phyloP scores from a whole-genome alignment of 1,139 yeast species.

The Saccharomyces hybrid region DNA sequence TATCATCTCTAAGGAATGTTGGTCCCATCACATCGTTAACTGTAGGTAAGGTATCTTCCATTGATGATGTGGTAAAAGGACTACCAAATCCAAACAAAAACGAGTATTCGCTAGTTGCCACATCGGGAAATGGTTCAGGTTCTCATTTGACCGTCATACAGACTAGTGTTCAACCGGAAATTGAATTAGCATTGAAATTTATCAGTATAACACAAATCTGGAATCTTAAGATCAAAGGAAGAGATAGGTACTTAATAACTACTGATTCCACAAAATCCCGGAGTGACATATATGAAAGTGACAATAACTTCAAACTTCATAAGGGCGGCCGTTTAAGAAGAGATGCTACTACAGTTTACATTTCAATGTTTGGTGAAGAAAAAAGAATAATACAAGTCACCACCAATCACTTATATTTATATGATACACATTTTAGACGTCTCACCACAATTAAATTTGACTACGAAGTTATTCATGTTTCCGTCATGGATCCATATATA shows the following conservation, averaged over 20 bases:
- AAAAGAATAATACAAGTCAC: slow-evolving; percentile 69
- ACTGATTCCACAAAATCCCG: slow-evolving; percentile 58
- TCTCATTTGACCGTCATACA: slow-evolving; percentile 53
- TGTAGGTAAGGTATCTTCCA: slow-evolving; percentile 50
- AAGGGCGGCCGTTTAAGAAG: slow-evolving; percentile 58
- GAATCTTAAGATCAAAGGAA: slow-evolving; percentile 43
- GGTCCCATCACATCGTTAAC: slow-evolving; percentile 75
- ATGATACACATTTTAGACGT: slow-evolving; percentile 53
- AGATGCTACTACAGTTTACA: slow-evolving; percentile 56
- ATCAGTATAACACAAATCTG: slow-evolving; percentile 70
- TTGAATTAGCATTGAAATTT: slow-evolving; percentile 65
- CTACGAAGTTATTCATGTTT: slow-evolving; percentile 49
- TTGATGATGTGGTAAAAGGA: slow-evolving; percentile 50
- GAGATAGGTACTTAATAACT: slow-evolving; percentile 56
- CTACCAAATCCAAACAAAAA: slow-evolving; percentile 58
- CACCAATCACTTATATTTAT: slow-evolving; percentile 54
- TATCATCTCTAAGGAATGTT: slow-evolving; percentile 53
- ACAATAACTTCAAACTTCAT: slow-evolving; percentile 53
- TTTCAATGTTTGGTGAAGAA: slow-evolving; percentile 53
- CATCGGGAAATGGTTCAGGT: slow-evolving; percentile 55
- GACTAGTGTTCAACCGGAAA: slow-evolving; percentile 56
- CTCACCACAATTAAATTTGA: slow-evolving; percentile 36
- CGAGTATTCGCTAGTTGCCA: slow-evolving; percentile 60
- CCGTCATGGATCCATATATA: slow-evolving; percentile 48
- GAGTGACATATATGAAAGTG: slow-evolving; percentile 68